Percentiles rank a stretch among this genome's conserved stretches.
Conservation (phyloP, 164 flowering plant species). For the Nymphaea thermarum region DNA sequence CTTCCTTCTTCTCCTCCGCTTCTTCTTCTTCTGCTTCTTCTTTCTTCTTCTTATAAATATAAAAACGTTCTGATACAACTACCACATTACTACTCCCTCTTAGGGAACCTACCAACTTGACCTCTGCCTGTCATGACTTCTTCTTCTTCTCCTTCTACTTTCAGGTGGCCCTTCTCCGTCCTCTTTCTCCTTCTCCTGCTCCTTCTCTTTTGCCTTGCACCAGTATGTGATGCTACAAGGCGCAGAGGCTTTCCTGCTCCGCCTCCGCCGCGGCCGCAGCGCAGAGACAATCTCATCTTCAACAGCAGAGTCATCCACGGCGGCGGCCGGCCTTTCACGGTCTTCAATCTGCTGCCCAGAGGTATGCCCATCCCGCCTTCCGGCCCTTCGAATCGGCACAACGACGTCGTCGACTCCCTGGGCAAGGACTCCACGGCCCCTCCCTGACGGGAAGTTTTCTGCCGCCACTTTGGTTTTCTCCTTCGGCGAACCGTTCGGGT, state of each 20-base stretch:
- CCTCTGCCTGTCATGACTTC: slow-evolving; percentile 2
- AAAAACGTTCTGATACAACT: neutral
- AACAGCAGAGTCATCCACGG: neutral
- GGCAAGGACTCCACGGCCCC: neutral
- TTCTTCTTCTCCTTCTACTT: slow-evolving; percentile 2
- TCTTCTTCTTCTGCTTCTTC: neutral
- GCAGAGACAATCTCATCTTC: neutral
- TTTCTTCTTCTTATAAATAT: neutral
- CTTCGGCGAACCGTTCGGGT: no score
- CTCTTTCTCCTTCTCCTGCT: neutral
- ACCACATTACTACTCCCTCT: slow-evolving; percentile 1
- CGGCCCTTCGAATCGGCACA: slow-evolving; percentile 8
- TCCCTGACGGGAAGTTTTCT: neutral
- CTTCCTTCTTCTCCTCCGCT: neutral
- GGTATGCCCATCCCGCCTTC: slow-evolving; percentile 9
- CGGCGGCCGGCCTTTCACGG: neutral
- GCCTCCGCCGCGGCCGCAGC: neutral
- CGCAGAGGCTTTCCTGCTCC: neutral
- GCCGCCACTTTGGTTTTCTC: no score
- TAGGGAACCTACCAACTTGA: neutral
- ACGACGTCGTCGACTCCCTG: slow-evolving; percentile 1
- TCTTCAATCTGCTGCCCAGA: slow-evolving; percentile 6
- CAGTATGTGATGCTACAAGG: neutral
- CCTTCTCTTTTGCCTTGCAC: neutral
- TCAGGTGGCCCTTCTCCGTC: neutral